Evolutionary conservation across 2,329 filamentous ascomycete species (phyloP), one percentile per base, ranked within the genome.

Genomic region (Tolypocladium album): DNA sequence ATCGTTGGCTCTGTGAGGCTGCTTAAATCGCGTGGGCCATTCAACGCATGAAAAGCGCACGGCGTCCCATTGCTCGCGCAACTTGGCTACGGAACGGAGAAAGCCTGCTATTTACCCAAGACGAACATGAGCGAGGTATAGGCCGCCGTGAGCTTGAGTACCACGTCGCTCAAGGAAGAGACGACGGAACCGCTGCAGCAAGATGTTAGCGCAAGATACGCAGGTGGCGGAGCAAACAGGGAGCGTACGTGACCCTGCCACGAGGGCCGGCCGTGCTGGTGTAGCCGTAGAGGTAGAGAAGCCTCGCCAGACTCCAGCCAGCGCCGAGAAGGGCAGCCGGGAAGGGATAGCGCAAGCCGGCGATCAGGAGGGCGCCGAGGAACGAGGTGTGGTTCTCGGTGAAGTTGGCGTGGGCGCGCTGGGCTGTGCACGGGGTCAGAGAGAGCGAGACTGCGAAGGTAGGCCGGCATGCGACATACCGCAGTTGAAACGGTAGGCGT

Each of bases 371-470:
- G 31, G 77, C 72, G 27, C 73, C 76, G 13, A 87, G 67, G 68
- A 82, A 76, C 4, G 82, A 75, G 11, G 79, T 73, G 42, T 82
- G 75, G 72, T 83, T 86, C 76, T 88, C 86, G 64, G 77, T 78
- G 73, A 79, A 88, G 76, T 88, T 87, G 66, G 76, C 73, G 69
- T 88, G 86, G 12, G 83, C 79, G 56, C 83, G 81, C 67, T 87
- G 84, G 58, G 82, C 79, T 81, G 60, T 42, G 56, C 22, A 27
- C 4, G 34, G 38, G 42, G 63, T 52, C 60, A 58, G 58, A 64
- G 58, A 60, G 61, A 53, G 50, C 50, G 20, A 22, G 57, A 36
- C 27, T 1, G 8, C 9, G 31, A 22, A 22, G 43, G 27, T n/a
- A 22, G 31, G 27, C 27, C 27, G 27, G 50, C 13, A 36, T 24